Base-by-base conservation (phyloP, 371 early-diverging fungal genomes). In the Mucor racemosus region DNA sequence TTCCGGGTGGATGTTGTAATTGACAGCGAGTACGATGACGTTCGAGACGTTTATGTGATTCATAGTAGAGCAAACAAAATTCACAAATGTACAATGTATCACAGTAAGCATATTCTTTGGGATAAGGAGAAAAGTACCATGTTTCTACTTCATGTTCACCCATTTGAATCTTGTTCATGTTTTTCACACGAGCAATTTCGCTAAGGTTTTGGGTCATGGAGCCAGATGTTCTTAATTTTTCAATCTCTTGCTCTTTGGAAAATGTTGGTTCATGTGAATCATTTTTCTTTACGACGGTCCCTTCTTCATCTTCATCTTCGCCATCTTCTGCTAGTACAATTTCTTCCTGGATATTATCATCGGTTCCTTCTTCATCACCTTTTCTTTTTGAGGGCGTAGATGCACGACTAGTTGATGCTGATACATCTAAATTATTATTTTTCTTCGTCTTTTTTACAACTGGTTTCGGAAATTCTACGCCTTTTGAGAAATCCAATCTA, bases 91-190 rank as follows among this genome's bases (percentile, higher is more conserved):
- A 95, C 7, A 98, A 79, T n/a, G 83, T 78, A 11, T 84, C 81
- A n/a, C 86, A 82, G 56, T 91, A 82, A 7, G 93, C 86, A 64
- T 90, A 90, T 66, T 94, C 94, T 44, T 84, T 81, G 3, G 98
- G 98, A 69, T 97, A 98, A 0, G 99, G 97, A 33, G 96, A 94
- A 82, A 98, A 97, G 77, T 99, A 99, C 99, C 99, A 99, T 0
- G 99, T 87, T 71, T 99, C 97, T 14, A 99, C 90, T 76, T 93
- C 89, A 77, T 94, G 90, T 72, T 93, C 88, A 35, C 99, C 98
- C 82, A 99, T 95, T 72, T 94, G 90, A 60, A 99, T 95, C 68
- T 85, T 68, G 71, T 94, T 91, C 72, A 99, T 82, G 74, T 98
- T 98, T 77, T 97, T 97, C 54, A 98, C 93, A 4, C 97, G 87